Evolutionary conservation across 768 basidiomycete genomes (phyloP).

Genomic region (Tylopilus sp.): DNA sequence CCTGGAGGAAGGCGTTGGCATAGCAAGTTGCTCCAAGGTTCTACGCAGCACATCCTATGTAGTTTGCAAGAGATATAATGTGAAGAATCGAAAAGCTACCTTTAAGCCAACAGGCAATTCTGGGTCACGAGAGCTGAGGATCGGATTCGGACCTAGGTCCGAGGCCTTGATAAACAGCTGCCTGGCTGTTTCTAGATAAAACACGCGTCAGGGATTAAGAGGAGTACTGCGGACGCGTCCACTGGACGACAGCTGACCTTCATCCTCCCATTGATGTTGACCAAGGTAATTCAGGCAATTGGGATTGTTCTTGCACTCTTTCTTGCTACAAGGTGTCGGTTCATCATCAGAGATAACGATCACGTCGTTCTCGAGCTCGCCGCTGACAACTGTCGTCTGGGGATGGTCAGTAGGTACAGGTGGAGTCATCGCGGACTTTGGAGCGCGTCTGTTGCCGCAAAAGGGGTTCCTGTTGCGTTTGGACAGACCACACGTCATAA

Average conservation of each 20-base stretch:
- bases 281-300: constrained; percentile 87
- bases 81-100: constrained; percentile 37
- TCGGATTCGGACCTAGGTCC: constrained; percentile 56
- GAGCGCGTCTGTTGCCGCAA: constrained; percentile 57
- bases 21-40: constrained; percentile 98
- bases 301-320: constrained; percentile 70
- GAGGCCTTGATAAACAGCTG: constrained; percentile 50
- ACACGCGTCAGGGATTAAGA: constrained; percentile 11
- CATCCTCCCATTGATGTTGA: constrained; percentile 75
- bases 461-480: constrained; percentile 44
- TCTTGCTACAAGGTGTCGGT: constrained; percentile 51
- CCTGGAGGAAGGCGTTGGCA: constrained; percentile 93
- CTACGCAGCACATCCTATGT: constrained; percentile 35
- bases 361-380: constrained; percentile 56
- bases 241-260: constrained; percentile 42
- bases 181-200: constrained; percentile 43
- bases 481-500: constrained; percentile 67
- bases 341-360: constrained; percentile 74
- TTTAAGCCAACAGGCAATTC: constrained; percentile 73
- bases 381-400: constrained; percentile 23
- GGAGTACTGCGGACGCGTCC: constrained; percentile 7
- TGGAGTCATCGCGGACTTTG: constrained; percentile 18
- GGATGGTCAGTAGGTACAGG: constrained; percentile 8
- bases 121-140: constrained; percentile 43
- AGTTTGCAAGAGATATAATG: neutral